phyloP scores from a whole-genome alignment of 345 rosid genomes.

The Melaleuca quinquenervia region DNA sequence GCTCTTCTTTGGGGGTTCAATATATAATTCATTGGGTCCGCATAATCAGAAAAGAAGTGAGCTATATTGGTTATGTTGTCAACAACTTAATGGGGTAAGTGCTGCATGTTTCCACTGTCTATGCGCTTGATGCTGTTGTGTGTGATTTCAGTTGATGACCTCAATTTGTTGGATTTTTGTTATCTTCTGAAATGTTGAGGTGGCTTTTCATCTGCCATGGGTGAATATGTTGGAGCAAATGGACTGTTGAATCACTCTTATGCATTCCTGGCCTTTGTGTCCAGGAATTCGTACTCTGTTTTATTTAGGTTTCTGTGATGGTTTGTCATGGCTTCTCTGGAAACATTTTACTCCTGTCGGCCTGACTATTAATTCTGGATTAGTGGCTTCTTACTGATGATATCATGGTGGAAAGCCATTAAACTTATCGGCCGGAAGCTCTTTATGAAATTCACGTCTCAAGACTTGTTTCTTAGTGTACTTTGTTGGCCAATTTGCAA shows the following conservation, averaged over 20 bases:
- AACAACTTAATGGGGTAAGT: background rate
- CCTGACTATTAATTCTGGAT: background rate
- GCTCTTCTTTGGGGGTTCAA: background rate
- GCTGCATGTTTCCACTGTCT: background rate
- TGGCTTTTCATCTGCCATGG: background rate
- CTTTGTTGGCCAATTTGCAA: background rate
- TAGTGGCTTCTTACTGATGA: background rate
- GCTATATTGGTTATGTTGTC: background rate
- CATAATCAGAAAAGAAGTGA: background rate
- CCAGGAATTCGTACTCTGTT: background rate
- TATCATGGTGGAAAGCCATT: background rate
- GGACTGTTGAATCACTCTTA: background rate
- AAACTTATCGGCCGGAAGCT: background rate
- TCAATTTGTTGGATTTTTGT: background rate
- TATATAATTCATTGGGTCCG: background rate
- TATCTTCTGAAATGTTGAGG: background rate
- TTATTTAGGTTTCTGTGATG: background rate
- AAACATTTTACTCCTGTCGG: background rate
- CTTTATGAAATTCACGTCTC: background rate
- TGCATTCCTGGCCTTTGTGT: background rate
- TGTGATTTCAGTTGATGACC: background rate
- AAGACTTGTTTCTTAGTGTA: background rate
- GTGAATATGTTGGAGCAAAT: background rate
- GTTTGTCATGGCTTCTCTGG: background rate
- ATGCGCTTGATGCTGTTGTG: background rate